phyloP scores from a whole-genome alignment of 176 grass and related monocot species.

The Musa acuminata region DNA sequence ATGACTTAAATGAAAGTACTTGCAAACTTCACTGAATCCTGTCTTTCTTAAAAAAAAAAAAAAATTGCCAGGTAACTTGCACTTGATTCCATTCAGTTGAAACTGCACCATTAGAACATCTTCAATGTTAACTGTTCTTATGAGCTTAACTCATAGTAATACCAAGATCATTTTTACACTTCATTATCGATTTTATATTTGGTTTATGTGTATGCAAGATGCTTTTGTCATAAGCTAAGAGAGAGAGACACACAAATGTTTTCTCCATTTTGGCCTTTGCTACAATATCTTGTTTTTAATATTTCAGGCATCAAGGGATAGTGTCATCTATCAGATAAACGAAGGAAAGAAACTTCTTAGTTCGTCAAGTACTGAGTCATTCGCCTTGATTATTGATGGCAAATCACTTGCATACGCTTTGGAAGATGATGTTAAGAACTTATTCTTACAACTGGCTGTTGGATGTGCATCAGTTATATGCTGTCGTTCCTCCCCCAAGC shows the following conservation, averaged over 20 bases:
- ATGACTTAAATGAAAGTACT: no score
- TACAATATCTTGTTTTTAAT: slow-evolving; percentile 5
- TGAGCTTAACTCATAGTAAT: no score
- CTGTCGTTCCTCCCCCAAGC: slow-evolving; percentile 95
- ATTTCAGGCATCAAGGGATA: slow-evolving; percentile 76
- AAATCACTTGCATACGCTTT: slow-evolving; percentile 93
- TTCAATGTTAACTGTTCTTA: no score
- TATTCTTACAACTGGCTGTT: slow-evolving; percentile 75
- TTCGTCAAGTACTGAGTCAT: slow-evolving; percentile 39
- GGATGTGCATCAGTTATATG: slow-evolving; percentile 89
- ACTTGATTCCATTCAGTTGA: no score
- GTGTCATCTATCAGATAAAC: slow-evolving; percentile 63
- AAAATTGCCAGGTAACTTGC: no score
- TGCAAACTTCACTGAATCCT: no score
- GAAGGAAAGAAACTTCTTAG: slow-evolving; percentile 49
- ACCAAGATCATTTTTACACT: no score
- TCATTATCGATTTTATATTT: no score
- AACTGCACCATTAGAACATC: no score
- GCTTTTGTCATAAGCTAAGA: no score
- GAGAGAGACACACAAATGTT: no score
- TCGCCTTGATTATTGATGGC: slow-evolving; percentile 91
- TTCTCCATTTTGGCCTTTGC: background rate
- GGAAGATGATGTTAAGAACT: slow-evolving; percentile 74
- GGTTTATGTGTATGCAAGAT: background rate
- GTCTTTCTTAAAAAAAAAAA: no score